Evolutionary conservation across 805 yeast genomes (phyloP).

Genomic region (Wickerhamomyces queroliae): DNA sequence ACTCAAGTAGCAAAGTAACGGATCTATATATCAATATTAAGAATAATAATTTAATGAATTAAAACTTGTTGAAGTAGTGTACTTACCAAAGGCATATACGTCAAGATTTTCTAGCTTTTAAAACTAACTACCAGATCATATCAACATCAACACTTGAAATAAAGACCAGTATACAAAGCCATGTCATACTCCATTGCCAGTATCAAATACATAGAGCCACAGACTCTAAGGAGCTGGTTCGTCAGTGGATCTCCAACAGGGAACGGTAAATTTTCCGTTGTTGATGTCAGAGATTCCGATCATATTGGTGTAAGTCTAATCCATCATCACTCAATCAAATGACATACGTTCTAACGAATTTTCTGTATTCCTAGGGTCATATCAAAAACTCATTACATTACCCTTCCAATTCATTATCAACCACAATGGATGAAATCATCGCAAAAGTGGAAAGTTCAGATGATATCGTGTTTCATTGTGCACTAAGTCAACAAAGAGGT

Average conservation of each 20-base stretch:
- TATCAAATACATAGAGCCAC: slow-evolving; percentile 41
- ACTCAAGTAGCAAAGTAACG: not conserved
- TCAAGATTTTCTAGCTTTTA: no score
- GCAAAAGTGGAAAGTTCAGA: slow-evolving; percentile 19
- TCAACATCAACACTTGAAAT: no score
- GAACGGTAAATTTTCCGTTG: slow-evolving; percentile 41
- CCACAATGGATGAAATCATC: slow-evolving; percentile 24
- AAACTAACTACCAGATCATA: no score
- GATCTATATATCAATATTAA: not conserved
- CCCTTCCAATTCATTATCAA: slow-evolving; percentile 41
- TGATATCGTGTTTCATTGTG: slow-evolving; percentile 84
- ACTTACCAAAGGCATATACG: no score
- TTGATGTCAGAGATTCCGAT: slow-evolving; percentile 87
- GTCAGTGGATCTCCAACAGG: slow-evolving; percentile 30
- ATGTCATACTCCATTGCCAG: slow-evolving; percentile 30
- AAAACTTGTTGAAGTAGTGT: no score
- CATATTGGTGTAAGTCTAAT: slow-evolving; percentile 54
- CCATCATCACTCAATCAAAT: no score
- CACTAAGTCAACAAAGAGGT: slow-evolving; percentile 86
- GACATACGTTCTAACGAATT: slow-evolving; percentile 21
- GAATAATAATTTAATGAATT: no score
- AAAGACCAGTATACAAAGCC: no score
- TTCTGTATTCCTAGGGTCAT: slow-evolving; percentile 42
- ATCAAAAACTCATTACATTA: slow-evolving; percentile 48
- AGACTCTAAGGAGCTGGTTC: slow-evolving; percentile 42